Evolutionary conservation across 208 protist genomes (phyloP).

Genomic region (Trypanosoma brucei): DNA sequence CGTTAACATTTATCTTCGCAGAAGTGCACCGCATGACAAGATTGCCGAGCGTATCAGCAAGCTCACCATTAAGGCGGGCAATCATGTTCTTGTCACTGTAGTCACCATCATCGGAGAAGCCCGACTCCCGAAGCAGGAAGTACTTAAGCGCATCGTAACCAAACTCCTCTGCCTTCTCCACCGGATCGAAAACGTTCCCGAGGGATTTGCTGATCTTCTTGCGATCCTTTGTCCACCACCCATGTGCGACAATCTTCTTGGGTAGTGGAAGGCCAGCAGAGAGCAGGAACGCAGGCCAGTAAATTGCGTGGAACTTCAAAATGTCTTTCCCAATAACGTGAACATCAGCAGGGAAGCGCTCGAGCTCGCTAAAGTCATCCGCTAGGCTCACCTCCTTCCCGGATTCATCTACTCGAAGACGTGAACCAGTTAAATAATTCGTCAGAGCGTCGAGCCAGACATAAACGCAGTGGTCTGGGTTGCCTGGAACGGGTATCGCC

Average conservation of each 20-base stretch:
- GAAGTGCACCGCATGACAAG: conserved; percentile 83
- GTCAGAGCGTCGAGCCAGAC: conserved; percentile 99
- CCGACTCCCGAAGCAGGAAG: conserved; percentile 94
- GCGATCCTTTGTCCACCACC: conserved; percentile 95
- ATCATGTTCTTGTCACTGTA: conserved; percentile 91
- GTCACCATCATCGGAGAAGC: conserved; percentile 94
- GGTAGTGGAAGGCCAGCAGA: conserved; percentile 92
- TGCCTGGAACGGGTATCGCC: conserved; percentile 96
- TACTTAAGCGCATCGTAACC: conserved; percentile 93
- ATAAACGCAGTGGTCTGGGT: conserved; percentile 96
- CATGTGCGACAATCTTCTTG: conserved; percentile 89
- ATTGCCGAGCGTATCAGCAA: conserved; percentile 94
- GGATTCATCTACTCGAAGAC: conserved; percentile 32
- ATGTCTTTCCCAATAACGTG: conserved; percentile 99
- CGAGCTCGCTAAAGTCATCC: conserved; percentile 35
- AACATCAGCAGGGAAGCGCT: conserved; percentile 78
- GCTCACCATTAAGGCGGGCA: conserved; percentile 86
- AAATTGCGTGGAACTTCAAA: conserved; percentile 98
- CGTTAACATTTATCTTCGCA: conserved; percentile 77
- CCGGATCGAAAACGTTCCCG: conserved; percentile 96
- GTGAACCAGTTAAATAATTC: conserved; percentile 97
- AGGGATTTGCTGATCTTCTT: conserved; percentile 97
- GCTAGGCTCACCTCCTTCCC: conserved; percentile 34
- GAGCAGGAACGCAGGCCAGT: conserved; percentile 99
- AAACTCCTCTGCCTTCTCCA: conserved; percentile 78